Conservation (phyloP, 208 protist species). For the Trypanosoma cruzi region DNA sequence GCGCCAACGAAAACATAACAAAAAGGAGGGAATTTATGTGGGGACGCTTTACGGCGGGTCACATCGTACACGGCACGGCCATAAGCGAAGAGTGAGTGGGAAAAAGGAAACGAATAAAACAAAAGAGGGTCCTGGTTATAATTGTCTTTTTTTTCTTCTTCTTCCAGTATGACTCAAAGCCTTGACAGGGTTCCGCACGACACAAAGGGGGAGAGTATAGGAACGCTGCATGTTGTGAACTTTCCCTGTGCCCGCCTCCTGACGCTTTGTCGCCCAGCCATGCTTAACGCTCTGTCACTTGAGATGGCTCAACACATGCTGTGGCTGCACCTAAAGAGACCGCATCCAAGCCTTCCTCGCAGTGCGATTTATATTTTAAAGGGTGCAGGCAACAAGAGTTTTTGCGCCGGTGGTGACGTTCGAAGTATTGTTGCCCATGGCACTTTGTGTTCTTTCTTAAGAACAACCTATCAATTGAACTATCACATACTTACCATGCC, state of each 20-base stretch:
- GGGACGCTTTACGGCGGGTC: not conserved
- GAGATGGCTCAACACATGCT: slow-evolving; percentile 49
- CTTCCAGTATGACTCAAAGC: not conserved
- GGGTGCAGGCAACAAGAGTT: slow-evolving; percentile 67
- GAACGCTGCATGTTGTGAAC: slow-evolving; percentile 26
- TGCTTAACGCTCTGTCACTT: slow-evolving; percentile 52
- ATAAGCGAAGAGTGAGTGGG: not conserved
- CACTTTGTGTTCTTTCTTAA: slow-evolving; percentile 37
- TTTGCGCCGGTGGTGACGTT: slow-evolving; percentile 88
- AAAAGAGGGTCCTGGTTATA: not conserved
- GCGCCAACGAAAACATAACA: no score
- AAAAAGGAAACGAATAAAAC: not conserved
- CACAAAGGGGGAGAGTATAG: slow-evolving; percentile 1
- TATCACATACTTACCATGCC: slow-evolving; percentile 51
- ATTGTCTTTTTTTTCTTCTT: not conserved
- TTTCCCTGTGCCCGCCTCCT: slow-evolving; percentile 45
- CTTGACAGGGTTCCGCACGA: not conserved
- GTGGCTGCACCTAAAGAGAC: slow-evolving; percentile 37
- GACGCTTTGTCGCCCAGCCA: slow-evolving; percentile 35
- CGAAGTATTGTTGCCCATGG: slow-evolving; percentile 37
- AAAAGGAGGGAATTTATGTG: no score
- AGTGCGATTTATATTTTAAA: slow-evolving; percentile 57
- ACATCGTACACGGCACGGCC: no score
- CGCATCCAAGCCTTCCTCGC: slow-evolving; percentile 40
- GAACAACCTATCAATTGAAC: slow-evolving; percentile 72